Conservation (phyloP, 2,329 filamentous ascomycete species). For the Herpotrichia juniperi region DNA sequence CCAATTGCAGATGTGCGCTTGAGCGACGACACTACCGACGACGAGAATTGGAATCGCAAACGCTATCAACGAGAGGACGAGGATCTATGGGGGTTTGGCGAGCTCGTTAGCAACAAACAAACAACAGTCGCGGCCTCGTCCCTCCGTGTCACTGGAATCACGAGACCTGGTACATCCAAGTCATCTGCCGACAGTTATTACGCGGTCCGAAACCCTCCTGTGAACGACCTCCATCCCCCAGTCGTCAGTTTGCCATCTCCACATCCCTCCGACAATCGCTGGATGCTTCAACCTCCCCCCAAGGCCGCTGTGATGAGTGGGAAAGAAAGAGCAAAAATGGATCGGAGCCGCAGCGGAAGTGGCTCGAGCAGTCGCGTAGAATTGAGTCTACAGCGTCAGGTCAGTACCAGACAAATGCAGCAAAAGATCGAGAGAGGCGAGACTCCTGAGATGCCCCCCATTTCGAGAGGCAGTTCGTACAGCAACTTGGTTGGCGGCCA, state of each 20-base stretch:
- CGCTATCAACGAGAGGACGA: slow-evolving; percentile 89
- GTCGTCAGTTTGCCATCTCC: slow-evolving; percentile 78
- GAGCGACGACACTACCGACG: slow-evolving; percentile 43
- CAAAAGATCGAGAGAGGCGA: slow-evolving; percentile 43
- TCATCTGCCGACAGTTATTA: slow-evolving; percentile 41
- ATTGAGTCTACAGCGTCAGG: slow-evolving; percentile 44
- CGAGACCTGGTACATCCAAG: slow-evolving; percentile 34
- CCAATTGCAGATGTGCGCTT: slow-evolving; percentile 28
- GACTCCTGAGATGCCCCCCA: slow-evolving; percentile 39
- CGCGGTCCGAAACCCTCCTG: slow-evolving; percentile 65
- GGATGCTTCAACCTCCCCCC: slow-evolving; percentile 95
- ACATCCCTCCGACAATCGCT: slow-evolving; percentile 73
- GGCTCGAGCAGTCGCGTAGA: slow-evolving; percentile 49
- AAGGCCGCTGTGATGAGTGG: slow-evolving; percentile 89
- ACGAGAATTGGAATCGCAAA: slow-evolving; percentile 73
- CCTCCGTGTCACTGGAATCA: slow-evolving; percentile 33
- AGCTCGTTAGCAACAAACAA: slow-evolving; percentile 42
- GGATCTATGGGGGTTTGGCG: slow-evolving; percentile 76
- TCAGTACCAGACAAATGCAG: slow-evolving; percentile 46
- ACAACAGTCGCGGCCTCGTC: slow-evolving; percentile 30
- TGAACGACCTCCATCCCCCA: slow-evolving; percentile 86
- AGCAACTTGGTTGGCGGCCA: slow-evolving; percentile 27
- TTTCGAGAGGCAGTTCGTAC: slow-evolving; percentile 45
- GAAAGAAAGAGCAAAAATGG: slow-evolving; percentile 68
- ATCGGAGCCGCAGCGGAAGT: slow-evolving; percentile 63